Conservation (phyloP, 163 green algal species). For the Scenedesmus sp. region DNA sequence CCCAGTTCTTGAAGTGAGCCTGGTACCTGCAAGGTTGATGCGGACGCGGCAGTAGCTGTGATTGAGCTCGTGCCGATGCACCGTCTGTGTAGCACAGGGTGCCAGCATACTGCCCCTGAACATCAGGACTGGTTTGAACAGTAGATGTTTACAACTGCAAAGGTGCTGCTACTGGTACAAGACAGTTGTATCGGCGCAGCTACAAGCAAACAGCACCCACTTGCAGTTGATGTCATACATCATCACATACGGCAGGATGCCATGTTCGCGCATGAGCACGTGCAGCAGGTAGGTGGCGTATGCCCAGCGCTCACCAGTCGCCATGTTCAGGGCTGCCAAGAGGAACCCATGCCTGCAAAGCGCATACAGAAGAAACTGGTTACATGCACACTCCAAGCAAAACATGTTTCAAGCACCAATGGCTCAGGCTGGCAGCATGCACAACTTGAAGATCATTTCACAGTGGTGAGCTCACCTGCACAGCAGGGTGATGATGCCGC, state of each 20-base stretch:
- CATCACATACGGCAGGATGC: conserved; percentile 10
- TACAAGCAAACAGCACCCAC: background rate
- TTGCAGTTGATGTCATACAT: conserved; percentile 46
- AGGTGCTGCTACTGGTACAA: background rate
- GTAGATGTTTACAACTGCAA: background rate
- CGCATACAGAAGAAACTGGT: background rate
- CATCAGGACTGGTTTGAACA: no score
- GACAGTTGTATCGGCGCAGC: background rate
- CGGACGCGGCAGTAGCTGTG: background rate
- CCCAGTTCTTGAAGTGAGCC: background rate
- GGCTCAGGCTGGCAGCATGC: background rate
- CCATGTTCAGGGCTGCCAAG: conserved; percentile 23
- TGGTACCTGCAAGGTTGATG: background rate
- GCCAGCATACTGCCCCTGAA: no score
- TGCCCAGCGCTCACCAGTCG: conserved; percentile 34
- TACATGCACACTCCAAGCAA: background rate
- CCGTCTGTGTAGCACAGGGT: no score
- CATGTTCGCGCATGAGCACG: conserved; percentile 14
- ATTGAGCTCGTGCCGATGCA: background rate
- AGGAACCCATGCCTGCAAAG: conserved; percentile 27
- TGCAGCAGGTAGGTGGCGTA: conserved; percentile 35
- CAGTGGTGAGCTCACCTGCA: conserved; percentile 16
- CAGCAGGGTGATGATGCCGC: conserved; percentile 14
- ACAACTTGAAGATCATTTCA: background rate
- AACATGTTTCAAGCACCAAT: background rate